Evolutionary conservation across 768 basidiomycete species (phyloP).

Genomic region (Russula lepida): DNA sequence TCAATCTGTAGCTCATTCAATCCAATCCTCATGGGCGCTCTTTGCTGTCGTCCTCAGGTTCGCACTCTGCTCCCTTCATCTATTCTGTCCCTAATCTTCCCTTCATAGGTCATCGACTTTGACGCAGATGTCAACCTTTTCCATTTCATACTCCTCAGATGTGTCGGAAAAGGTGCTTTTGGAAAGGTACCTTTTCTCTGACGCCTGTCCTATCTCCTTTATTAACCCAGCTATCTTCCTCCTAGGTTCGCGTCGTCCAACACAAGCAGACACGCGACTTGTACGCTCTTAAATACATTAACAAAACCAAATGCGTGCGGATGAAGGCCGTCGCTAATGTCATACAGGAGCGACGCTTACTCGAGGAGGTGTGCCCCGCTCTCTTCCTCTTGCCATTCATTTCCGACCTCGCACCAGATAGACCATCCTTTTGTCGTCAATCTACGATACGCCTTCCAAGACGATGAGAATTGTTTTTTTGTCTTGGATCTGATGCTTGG

Average conservation of each 20-base stretch:
- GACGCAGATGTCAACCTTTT: conserved; percentile 94
- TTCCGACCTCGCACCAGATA: conserved; percentile 43
- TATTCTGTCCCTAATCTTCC: not conserved
- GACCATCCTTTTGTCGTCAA: conserved; percentile 96
- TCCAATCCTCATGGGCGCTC: conserved; percentile 57
- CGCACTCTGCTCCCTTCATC: conserved; percentile 20
- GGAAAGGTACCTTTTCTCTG: conserved; percentile 64
- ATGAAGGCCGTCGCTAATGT: conserved; percentile 98
- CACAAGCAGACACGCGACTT: conserved; percentile 97
- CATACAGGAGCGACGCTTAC: conserved; percentile 86
- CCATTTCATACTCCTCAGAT: conserved; percentile 89
- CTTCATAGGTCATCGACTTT: conserved; percentile 78
- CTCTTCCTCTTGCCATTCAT: conserved; percentile 20
- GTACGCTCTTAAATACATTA: conserved; percentile 98
- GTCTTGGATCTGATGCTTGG: conserved; percentile 96
- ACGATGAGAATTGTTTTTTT: conserved; percentile 98
- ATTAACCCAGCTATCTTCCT: too few relatives aligned
- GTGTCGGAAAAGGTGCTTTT: conserved; percentile 98
- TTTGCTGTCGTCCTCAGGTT: conserved; percentile 79
- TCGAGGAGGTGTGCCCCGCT: conserved; percentile 72
- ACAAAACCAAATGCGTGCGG: conserved; percentile 95
- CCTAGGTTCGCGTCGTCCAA: conserved; percentile 94
- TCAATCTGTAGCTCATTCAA: conserved; percentile 3
- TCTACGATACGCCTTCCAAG: conserved; percentile 92
- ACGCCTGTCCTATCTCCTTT: conserved; percentile 15